A percentile compares a stretch with the other conserved stretches of the same genome.
phyloP scores from a whole-genome alignment of 441 rosid species.

The Omphalea diandra region DNA sequence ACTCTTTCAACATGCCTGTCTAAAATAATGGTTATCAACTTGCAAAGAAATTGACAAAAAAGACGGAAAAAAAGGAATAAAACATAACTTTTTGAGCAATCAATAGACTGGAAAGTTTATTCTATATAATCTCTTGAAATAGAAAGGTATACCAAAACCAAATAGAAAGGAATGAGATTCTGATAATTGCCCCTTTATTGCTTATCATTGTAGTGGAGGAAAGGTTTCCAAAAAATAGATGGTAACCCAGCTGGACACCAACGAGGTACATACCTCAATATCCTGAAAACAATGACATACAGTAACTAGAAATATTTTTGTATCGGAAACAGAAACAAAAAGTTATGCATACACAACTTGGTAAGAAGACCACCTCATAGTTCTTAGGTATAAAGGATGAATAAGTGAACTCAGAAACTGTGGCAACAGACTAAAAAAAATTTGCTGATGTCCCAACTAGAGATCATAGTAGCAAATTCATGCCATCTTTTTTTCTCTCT shows the following conservation, averaged over 20 bases:
- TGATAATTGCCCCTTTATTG: constrained; percentile 48
- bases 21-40: constrained; percentile 55
- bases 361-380: background rate
- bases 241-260: constrained; percentile 68
- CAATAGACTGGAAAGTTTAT: background rate
- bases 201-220: constrained; percentile 35
- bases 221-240: constrained; percentile 53
- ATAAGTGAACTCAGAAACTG: background rate
- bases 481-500: background rate
- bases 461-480: background rate
- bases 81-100: constrained; percentile 9
- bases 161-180: constrained; percentile 56
- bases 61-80: no score
- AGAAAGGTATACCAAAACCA: constrained; percentile 48
- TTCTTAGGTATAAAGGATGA: background rate
- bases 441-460: background rate
- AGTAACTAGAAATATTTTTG: constrained; percentile 13
- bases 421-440: background rate
- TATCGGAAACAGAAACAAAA: background rate
- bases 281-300: constrained; percentile 45
- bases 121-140: constrained; percentile 7
- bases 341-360: background rate
- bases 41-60: constrained; percentile 37
- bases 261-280: constrained; percentile 93
- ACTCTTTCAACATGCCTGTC: constrained; percentile 76